phyloP scores from a whole-genome alignment of 2,329 filamentous ascomycete genomes.

The Lecanicillium sp. region DNA sequence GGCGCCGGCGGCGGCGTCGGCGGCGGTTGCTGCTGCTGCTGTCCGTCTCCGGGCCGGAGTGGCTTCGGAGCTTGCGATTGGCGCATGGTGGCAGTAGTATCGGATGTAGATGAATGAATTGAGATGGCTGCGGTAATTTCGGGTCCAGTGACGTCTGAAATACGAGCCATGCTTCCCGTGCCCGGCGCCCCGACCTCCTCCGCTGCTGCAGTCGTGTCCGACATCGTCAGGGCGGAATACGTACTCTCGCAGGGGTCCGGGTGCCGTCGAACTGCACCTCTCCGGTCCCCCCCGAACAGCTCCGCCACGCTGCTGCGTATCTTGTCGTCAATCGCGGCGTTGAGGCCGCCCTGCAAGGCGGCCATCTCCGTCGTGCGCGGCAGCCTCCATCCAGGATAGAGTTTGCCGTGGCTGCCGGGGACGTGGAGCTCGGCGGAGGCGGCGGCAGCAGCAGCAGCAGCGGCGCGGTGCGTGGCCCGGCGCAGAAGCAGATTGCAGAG shows the following conservation, averaged over 20 bases:
- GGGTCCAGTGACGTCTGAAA: too few relatives aligned
- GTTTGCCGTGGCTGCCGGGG: conserved; percentile 7
- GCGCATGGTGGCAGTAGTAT: too few relatives aligned
- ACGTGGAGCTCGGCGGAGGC: background rate
- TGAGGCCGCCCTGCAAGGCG: background rate
- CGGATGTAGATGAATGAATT: too few relatives aligned
- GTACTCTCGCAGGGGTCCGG: conserved; percentile 3
- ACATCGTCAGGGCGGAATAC: background rate
- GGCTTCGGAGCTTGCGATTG: too few relatives aligned
- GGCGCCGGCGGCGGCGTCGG: too few relatives aligned
- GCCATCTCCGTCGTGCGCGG: conserved; percentile 1
- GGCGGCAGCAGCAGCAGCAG: too few relatives aligned
- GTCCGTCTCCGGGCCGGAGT: too few relatives aligned
- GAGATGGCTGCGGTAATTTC: too few relatives aligned
- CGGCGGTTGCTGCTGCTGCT: too few relatives aligned
- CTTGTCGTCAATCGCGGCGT: background rate
- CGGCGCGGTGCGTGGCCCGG: too few relatives aligned
- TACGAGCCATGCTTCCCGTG: background rate
- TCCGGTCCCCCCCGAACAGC: background rate
- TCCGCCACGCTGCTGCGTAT: background rate
- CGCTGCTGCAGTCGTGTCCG: background rate
- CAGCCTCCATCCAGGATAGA: conserved; percentile 5
- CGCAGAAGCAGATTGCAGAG: conserved; percentile 1
- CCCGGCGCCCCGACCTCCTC: background rate
- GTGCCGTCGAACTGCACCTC: background rate